Evolutionary conservation across 352 stramenopile species (phyloP), one percentile per base, ranked within the genome.

Genomic region (Globisporangium emineosum): DNA sequence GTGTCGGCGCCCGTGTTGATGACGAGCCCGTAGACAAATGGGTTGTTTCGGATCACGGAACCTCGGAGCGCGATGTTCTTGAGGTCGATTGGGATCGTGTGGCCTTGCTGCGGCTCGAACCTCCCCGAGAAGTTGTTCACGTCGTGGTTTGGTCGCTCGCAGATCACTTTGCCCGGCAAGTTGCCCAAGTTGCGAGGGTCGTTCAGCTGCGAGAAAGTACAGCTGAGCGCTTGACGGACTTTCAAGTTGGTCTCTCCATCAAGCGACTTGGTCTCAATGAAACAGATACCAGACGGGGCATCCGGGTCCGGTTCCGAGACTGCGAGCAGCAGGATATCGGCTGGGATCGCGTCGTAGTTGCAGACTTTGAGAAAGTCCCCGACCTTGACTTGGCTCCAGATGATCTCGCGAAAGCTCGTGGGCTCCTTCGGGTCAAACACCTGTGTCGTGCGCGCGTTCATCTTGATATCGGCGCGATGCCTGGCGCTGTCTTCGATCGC

Each of bases 241-340:
- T 96, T 96, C 43, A 94, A 68, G 62, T 96, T 94, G 35, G 88
- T 96, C 65, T 96, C 88, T 13, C 88, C 88, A 47, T 96, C 86
- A 0, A 96, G 73, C 19, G 83, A 93, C 62, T 95, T 96, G 25
- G 88, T 96, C 64, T 96, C 85, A 8, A 94, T 79, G 60, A 95
- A 96, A 65, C 81, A 93, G 62, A 96, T 93, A 0, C 87, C 87
- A 17, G 83, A 78, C 1, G 87, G 85, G 5, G 69, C 70, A 7
- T 72, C 65, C 7, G 81, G 77, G 42, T 96, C 79, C 0, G 82
- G 70, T 45, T 94, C 85, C 1, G 72, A 78, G 12, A 96, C 85
- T 0, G 86, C 81, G 0, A 96, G 74, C 13, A 97, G 62, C 27
- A 96, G 53, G 9, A 95, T 63, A 59, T 97, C 89, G 4, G 86